Evolutionary conservation across 2,329 filamentous ascomycete species (phyloP), one percentile per base, ranked within the genome.

Genomic region (Mycosphaerella sp.): DNA sequence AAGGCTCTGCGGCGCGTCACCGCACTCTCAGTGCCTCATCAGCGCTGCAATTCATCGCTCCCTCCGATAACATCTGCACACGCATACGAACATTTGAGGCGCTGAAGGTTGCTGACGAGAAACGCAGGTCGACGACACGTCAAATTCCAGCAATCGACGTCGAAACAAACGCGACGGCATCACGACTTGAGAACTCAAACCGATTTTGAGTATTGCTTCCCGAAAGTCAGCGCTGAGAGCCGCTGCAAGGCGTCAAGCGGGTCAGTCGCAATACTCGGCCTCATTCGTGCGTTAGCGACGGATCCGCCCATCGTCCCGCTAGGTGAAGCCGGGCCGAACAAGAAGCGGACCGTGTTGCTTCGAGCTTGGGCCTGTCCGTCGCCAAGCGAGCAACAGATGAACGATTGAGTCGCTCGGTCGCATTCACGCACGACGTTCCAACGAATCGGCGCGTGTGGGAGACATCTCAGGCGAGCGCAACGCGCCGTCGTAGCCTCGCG

Each of bases 211-310:
- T 54, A 42, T 46, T 48, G 56, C 48, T 43, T 37, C 49, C 55
- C 58, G 47, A 41, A 50, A 50, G 30, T 52, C 52, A 45, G 47
- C 53, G 52, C 46, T 41, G 46, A 50, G 40, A 40, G 41, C 49
- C 55, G 43, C 49, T 52, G 49, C 45, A 41, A 41, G 13, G 21
- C 30, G 21, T 18, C 36, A 14, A 40, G 18, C 45, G 36, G 28
- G 16, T 41, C 17, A 16, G 18, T 16, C 36, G 32, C 21, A 10
- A 41, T 41, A 40, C 16, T 14, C 46, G 48, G 46, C 53, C 45
- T 49, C 41, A 54, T 56, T 60, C 54, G 56, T 53, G 49, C 45
- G 37, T 53, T 59, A 59, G 59, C 59, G 56, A 59, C 32, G 7
- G 10, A 47, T 45, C 39, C 51, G 43, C 49, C 49, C 55, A 55